These are phyloP conservation scores for Volvox carteri DNA, from an alignment of 163 green algal genomes.

Conservation along the genomic window DNA sequence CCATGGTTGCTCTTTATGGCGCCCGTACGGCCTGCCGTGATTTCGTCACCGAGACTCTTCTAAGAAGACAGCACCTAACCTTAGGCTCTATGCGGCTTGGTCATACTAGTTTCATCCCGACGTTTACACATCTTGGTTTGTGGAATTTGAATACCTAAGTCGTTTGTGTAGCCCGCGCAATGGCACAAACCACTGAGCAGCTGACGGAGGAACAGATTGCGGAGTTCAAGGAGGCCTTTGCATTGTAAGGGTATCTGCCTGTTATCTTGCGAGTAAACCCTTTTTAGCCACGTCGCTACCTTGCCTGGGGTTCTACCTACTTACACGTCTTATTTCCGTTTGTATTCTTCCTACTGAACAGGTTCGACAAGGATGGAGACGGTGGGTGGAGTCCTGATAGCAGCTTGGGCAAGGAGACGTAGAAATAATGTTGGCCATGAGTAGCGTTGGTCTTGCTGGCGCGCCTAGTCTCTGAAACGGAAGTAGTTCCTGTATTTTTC, in stretches of 20 bases:
- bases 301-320: not conserved
- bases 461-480: too few species aligned
- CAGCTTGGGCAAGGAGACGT: not conserved
- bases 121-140: too few species aligned
- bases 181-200: conserved; percentile 66
- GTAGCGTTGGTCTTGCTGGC: too few species aligned
- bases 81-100: not conserved
- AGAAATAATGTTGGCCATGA: not conserved
- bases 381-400: conserved; percentile 65
- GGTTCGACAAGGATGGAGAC: conserved; percentile 99
- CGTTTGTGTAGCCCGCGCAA: conserved; percentile 1
- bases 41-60: not conserved
- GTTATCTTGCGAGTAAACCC: not conserved
- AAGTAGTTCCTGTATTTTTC: too few species aligned
- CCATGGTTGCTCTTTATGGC: not conserved
- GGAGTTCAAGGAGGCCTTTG: conserved; percentile 95
- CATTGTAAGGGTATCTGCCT: not conserved
- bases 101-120: too few species aligned
- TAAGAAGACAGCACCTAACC: not conserved
- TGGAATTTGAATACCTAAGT: conserved; percentile 3
- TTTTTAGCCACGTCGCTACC: not conserved
- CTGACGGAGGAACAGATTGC: conserved; percentile 97
- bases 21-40: not conserved
- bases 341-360: conserved; percentile 9
- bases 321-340: not conserved